These are phyloP conservation scores for Trichoderma atrobrunneum DNA, from an alignment of 2,329 filamentous ascomycete species.

Conservation along the genomic window DNA sequence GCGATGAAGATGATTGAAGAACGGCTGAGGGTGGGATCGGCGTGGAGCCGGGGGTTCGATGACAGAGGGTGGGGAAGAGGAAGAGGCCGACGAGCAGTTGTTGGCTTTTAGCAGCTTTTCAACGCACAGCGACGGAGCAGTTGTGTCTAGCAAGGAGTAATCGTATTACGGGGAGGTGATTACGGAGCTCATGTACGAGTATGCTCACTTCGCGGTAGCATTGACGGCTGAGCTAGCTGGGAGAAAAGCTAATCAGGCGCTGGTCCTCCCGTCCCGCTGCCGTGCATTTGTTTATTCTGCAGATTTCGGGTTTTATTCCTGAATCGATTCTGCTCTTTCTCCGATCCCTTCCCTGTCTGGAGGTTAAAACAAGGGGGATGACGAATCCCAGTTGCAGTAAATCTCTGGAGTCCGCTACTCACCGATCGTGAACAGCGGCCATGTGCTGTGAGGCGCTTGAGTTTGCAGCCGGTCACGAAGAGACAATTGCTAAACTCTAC, in stretches of 20 bases:
- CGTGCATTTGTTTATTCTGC: background rate
- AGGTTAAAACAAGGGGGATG: background rate
- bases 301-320: background rate
- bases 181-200: background rate
- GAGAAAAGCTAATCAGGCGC: background rate
- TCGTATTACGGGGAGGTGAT: background rate
- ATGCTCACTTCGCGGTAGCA: background rate
- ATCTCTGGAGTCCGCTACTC: background rate
- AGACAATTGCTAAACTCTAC: background rate
- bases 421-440: background rate
- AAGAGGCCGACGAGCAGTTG: background rate
- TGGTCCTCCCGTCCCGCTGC: background rate
- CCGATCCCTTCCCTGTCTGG: background rate
- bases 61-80: background rate
- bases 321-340: background rate
- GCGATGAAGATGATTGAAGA: background rate
- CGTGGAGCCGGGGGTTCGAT: background rate
- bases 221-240: background rate
- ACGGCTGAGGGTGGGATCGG: background rate
- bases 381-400: background rate
- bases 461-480: background rate
- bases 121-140: background rate
- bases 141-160: background rate
- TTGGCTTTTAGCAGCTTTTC: conserved; percentile 2
- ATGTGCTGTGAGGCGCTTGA: background rate